phyloP scores from a whole-genome alignment of 192 early-diverging fungal genomes.

The Coemansia sp. region DNA sequence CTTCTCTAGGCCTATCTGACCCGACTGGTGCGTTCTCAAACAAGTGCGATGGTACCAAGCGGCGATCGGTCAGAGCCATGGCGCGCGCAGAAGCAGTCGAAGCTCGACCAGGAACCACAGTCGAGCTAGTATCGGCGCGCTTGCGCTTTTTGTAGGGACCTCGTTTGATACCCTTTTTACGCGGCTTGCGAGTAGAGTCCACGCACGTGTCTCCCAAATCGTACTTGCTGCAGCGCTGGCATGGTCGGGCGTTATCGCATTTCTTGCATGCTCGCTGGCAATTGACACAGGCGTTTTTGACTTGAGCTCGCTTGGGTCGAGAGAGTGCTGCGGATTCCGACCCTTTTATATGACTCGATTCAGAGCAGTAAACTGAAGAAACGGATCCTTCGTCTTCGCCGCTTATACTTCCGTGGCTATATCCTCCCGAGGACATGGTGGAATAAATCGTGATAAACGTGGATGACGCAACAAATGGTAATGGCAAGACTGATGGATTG shows the following conservation, averaged over 20 bases:
- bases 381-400: background rate
- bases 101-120: background rate
- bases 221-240: conserved; percentile 77
- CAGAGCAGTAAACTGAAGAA: background rate
- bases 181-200: conserved; percentile 78
- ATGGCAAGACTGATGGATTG: background rate
- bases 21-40: background rate
- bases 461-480: background rate
- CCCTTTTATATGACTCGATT: background rate
- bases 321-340: background rate
- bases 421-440: background rate
- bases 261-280: conserved; percentile 92
- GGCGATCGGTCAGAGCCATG: background rate
- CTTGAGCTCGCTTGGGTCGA: conserved; percentile 70
- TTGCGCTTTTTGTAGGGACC: conserved; percentile 64
- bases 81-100: background rate
- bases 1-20: background rate
- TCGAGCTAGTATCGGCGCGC: background rate
- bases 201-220: conserved; percentile 70
- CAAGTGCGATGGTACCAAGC: background rate
- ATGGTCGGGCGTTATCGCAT: conserved; percentile 83
- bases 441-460: background rate
- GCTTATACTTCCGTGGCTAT: background rate
- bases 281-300: conserved; percentile 89
- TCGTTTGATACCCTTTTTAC: conserved; percentile 81